These are phyloP conservation scores for Trichophaea hybrida DNA, from an alignment of 2,329 filamentous ascomycete genomes.

Conservation along the genomic window DNA sequence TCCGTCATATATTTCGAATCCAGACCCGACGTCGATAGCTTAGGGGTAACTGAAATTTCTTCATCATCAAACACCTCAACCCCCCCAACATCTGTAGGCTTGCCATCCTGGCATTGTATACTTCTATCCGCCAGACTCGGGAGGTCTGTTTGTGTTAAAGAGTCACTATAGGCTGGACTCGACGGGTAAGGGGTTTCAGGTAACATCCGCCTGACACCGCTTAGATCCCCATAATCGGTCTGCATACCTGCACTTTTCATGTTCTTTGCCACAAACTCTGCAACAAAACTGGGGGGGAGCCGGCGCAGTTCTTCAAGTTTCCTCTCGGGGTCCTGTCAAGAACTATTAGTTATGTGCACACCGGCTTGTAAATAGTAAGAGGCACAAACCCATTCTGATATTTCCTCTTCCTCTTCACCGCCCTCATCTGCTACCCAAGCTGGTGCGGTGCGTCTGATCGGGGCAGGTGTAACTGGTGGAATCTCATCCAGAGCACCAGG, in stretches of 20 bases:
- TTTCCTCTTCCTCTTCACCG: constrained; percentile 22
- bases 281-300: constrained; percentile 21
- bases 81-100: neutral
- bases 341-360: constrained; percentile 14
- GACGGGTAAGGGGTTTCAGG: neutral
- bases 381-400: constrained; percentile 25
- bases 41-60: neutral
- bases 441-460: constrained; percentile 10
- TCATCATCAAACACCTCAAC: neutral
- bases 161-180: neutral
- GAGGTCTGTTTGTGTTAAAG: neutral
- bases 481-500: neutral
- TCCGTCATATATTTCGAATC: neutral
- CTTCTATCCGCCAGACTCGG: neutral
- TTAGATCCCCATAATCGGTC: neutral
- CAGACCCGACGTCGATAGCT: neutral
- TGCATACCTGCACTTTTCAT: neutral
- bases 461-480: constrained; percentile 25
- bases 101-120: neutral
- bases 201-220: neutral
- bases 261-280: neutral
- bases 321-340: constrained; percentile 22
- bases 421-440: constrained; percentile 13
- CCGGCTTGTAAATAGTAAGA: neutral
- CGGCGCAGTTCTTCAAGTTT: constrained; percentile 24